Base-by-base conservation (phyloP, 768 basidiomycete genomes). In the Hypholoma sublateritium region DNA sequence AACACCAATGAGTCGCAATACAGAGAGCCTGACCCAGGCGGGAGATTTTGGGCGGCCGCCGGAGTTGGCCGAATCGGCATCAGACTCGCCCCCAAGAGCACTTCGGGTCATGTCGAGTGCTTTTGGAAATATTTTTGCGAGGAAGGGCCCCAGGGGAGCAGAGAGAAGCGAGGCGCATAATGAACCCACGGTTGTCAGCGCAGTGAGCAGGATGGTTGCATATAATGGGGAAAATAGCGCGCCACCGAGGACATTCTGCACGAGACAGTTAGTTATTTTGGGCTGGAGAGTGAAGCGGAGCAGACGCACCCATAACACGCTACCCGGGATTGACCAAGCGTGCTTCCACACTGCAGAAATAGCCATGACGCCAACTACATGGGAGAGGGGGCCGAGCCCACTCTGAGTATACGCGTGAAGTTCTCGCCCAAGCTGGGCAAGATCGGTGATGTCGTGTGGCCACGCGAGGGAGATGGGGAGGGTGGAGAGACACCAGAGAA, bases 291-390 rank as follows among this genome's bases (percentile, higher is more conserved):
- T 32, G 19, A 53, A 43, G 50, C 55, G 42, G 42, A 44, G 54
- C 65, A 59, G 28, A 77, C 87, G 55, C 60, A 91, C 91, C 88
- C 95, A 88, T 48, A 96, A 80, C 47, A 96, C 93, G 62, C 92
- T 94, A 6, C 95, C 95, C 8, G 95, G 95, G 56, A 98, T 84
- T 58, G 92, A 95, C 95, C 95, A 98, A 3, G 95, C 93, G 70
- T 98, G 95, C 73, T 95, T 97, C 93, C 94, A 98, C 25, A 93
- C 76, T 4, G 92, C 91, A 16, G 89, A 87, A 13, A 95, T 79
- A 37, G 89, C 86, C 64, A 98, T 80, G 49, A 95, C 93, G 22
- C 80, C 85, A 42, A 95, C 70, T 52, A 96, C 91, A 72, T 96
- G 95, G 7, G 81, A 80, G 52, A 85, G 76, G 17, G 88, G 82